Evolutionary conservation across 352 stramenopile genomes (phyloP).

Genomic region (Globisporangium uncinulatum): DNA sequence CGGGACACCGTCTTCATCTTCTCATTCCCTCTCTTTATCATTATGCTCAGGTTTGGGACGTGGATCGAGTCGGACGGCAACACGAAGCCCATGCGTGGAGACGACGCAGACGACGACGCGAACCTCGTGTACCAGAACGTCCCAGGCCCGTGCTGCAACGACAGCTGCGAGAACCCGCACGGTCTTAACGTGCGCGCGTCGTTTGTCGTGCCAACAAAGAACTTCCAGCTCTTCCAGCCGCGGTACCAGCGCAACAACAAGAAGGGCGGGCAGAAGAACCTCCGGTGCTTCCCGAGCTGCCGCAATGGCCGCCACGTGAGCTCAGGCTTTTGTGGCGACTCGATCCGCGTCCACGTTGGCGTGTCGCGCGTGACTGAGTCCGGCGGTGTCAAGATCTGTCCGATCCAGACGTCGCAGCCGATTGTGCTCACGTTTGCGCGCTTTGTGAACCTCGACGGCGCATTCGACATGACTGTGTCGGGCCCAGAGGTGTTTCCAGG

Average conservation of each 20-base stretch:
- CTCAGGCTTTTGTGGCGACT: constrained; percentile 83
- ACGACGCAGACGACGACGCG: constrained; percentile 55
- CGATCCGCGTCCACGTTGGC: constrained; percentile 76
- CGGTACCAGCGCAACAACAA: constrained; percentile 90
- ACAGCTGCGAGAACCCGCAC: constrained; percentile 79
- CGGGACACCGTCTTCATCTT: neutral
- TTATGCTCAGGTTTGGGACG: constrained; percentile 45
- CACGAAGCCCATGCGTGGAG: constrained; percentile 68
- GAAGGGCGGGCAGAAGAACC: constrained; percentile 85
- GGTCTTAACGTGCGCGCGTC: constrained; percentile 73
- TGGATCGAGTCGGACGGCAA: constrained; percentile 82
- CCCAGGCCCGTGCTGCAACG: constrained; percentile 69
- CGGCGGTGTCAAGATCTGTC: constrained; percentile 77
- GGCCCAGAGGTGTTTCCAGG: constrained; percentile 69
- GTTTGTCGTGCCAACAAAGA: constrained; percentile 73
- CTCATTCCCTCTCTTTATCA: neutral
- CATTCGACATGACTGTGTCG: constrained; percentile 62
- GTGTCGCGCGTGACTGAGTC: constrained; percentile 71
- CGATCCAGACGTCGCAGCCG: constrained; percentile 48
- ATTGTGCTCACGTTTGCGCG: constrained; percentile 62
- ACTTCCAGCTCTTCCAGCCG: constrained; percentile 72
- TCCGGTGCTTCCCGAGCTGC: constrained; percentile 85
- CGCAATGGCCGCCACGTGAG: constrained; percentile 75
- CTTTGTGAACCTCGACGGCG: constrained; percentile 69
- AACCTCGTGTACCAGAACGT: constrained; percentile 76